phyloP scores from a whole-genome alignment of 208 protist genomes.

The Acanthamoeba royreba region DNA sequence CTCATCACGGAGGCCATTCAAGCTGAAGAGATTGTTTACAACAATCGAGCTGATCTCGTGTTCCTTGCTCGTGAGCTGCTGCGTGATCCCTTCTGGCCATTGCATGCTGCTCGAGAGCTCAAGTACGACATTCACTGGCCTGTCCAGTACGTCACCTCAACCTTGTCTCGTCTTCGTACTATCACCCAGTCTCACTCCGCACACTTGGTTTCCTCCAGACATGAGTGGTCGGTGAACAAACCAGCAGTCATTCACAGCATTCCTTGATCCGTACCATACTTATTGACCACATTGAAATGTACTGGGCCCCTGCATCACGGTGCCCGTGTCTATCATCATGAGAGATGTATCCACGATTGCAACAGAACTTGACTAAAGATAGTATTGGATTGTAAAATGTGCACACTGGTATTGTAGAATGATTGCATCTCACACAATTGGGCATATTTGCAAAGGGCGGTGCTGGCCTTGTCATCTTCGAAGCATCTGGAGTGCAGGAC shows the following conservation, averaged over 20 bases:
- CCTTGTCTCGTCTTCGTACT: not conserved
- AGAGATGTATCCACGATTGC: too few species aligned
- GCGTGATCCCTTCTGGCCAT: slow-evolving; percentile 61
- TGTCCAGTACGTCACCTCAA: slow-evolving; percentile 62
- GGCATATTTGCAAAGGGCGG: slow-evolving; percentile 50
- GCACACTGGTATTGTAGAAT: too few species aligned
- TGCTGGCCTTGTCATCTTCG: slow-evolving; percentile 56
- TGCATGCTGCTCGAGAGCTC: slow-evolving; percentile 51
- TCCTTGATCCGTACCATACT: too few species aligned
- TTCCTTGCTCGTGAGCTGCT: slow-evolving; percentile 41
- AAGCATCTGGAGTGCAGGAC: slow-evolving; percentile 53
- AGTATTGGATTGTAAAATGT: too few species aligned
- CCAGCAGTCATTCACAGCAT: not conserved
- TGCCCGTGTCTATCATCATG: too few species aligned
- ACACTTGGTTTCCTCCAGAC: not conserved
- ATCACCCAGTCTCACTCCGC: not conserved
- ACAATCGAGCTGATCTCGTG: slow-evolving; percentile 53
- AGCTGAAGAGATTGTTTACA: slow-evolving; percentile 49
- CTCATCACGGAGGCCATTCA: slow-evolving; percentile 35
- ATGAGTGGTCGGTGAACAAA: not conserved
- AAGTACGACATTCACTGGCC: slow-evolving; percentile 42
- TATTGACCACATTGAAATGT: too few species aligned
- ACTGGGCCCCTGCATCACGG: too few species aligned
- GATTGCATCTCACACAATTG: slow-evolving; percentile 65
- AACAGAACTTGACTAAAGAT: too few species aligned